Evolutionary conservation across 129 eudicot genomes (phyloP).

Genomic region (Lactuca sativa): DNA sequence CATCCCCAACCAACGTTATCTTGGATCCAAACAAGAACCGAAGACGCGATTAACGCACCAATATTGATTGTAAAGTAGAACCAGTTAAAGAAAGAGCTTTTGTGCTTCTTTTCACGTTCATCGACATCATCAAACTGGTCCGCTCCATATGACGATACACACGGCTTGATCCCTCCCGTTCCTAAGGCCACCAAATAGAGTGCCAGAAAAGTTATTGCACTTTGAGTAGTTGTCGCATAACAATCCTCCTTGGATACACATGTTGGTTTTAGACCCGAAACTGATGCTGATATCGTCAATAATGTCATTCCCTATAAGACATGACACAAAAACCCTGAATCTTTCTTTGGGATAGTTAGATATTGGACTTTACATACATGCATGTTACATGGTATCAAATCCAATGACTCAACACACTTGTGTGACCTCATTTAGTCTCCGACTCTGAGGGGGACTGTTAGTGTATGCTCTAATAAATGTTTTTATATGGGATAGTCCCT

Average conservation of each 20-base stretch:
- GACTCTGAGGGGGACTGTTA: too few relatives aligned
- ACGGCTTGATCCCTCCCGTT: constrained; percentile 71
- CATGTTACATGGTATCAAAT: too few relatives aligned
- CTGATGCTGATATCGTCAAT: constrained; percentile 60
- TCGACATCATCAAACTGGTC: constrained; percentile 77
- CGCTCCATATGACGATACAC: constrained; percentile 72
- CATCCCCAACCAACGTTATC: constrained; percentile 73
- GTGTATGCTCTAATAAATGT: too few relatives aligned
- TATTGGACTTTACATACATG: too few relatives aligned
- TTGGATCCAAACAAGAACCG: constrained; percentile 74
- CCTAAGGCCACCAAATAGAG: constrained; percentile 72
- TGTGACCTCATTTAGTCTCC: too few relatives aligned
- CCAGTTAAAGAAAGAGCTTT: constrained; percentile 67
- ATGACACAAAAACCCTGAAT: constrained; percentile 12
- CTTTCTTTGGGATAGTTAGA: background rate
- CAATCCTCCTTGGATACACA: constrained; percentile 46
- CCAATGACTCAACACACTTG: too few relatives aligned
- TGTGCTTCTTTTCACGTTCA: constrained; percentile 51
- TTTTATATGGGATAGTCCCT: too few relatives aligned
- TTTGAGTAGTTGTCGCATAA: constrained; percentile 37
- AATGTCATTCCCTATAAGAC: constrained; percentile 63
- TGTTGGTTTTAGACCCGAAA: constrained; percentile 50
- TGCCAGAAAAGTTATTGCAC: constrained; percentile 37
- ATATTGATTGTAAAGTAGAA: constrained; percentile 66
- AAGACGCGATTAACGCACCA: constrained; percentile 64